Evolutionary conservation across 1,284 basidiomycete genomes (phyloP).

Genomic region (Fomitopsis schrenkii): DNA sequence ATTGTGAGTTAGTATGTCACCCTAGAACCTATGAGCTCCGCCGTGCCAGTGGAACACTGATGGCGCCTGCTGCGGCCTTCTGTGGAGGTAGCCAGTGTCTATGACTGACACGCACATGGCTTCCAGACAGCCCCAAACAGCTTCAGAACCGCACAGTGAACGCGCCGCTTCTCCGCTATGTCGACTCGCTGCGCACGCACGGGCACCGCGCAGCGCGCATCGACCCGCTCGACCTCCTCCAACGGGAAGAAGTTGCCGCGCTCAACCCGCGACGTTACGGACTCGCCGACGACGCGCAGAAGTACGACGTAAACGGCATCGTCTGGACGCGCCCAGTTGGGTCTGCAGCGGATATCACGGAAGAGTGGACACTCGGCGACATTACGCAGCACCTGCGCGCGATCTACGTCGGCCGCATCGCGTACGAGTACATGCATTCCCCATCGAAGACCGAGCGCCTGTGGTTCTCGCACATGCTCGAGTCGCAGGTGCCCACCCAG

Average conservation of each 20-base stretch:
- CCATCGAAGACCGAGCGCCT: constrained; percentile 75
- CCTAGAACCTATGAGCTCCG: neutral
- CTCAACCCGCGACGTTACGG: constrained; percentile 79
- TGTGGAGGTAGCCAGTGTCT: no score
- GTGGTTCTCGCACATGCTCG: constrained; percentile 84
- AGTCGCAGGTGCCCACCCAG: constrained; percentile 47
- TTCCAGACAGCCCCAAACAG: constrained; percentile 74
- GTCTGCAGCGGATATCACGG: constrained; percentile 38
- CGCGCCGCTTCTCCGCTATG: constrained; percentile 80
- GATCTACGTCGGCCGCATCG: constrained; percentile 79
- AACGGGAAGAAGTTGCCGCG: constrained; percentile 80
- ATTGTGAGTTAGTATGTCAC: constrained; percentile 54
- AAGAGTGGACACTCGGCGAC: constrained; percentile 67
- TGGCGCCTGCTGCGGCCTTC: no score
- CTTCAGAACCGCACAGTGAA: constrained; percentile 73
- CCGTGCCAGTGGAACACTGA: no score
- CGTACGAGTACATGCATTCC: constrained; percentile 89
- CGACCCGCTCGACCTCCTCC: constrained; percentile 83
- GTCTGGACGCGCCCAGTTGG: constrained; percentile 62
- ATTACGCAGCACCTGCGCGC: constrained; percentile 67
- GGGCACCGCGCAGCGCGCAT: constrained; percentile 80
- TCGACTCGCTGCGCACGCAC: constrained; percentile 79
- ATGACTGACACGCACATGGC: no score
- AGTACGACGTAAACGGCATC: constrained; percentile 78
- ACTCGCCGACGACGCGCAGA: constrained; percentile 45